Conservation (phyloP, 2,329 filamentous ascomycete species). For the Monosporascus cannonballus region DNA sequence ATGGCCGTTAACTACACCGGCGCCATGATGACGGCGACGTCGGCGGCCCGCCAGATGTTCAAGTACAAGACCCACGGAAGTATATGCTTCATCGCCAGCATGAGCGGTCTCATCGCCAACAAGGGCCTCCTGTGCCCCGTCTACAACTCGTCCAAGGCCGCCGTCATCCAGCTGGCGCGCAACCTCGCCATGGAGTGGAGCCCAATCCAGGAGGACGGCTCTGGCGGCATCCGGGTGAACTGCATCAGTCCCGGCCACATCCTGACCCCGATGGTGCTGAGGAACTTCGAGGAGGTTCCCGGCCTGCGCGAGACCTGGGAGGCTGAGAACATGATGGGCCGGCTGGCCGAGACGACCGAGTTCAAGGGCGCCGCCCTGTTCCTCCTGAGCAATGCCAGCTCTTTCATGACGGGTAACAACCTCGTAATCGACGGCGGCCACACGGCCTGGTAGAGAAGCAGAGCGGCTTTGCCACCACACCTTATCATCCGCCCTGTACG, state of each 20-base stretch:
- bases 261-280: conserved; percentile 65
- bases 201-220: conserved; percentile 28
- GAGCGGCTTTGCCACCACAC: neutral
- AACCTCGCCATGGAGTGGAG: conserved; percentile 62
- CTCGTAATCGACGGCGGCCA: conserved; percentile 16
- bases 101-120: conserved; percentile 46
- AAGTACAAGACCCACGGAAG: conserved; percentile 44
- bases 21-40: conserved; percentile 64
- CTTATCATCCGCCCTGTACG: no score
- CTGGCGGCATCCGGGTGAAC: conserved; percentile 59
- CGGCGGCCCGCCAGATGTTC: conserved; percentile 59
- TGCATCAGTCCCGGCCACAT: conserved; percentile 65
- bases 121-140: conserved; percentile 60
- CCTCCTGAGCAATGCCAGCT: conserved; percentile 55
- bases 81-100: conserved; percentile 52
- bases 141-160: conserved; percentile 63
- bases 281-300: conserved; percentile 63
- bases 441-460: conserved; percentile 8
- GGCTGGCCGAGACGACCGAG: conserved; percentile 50
- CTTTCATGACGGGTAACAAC: conserved; percentile 44
- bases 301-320: conserved; percentile 57
- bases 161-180: conserved; percentile 55
- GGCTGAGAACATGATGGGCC: conserved; percentile 66
- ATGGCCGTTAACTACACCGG: conserved; percentile 66
- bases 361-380: conserved; percentile 58